Conservation (phyloP, 1,139 yeast genomes). For the Spencermartinsiella ligniputridi region DNA sequence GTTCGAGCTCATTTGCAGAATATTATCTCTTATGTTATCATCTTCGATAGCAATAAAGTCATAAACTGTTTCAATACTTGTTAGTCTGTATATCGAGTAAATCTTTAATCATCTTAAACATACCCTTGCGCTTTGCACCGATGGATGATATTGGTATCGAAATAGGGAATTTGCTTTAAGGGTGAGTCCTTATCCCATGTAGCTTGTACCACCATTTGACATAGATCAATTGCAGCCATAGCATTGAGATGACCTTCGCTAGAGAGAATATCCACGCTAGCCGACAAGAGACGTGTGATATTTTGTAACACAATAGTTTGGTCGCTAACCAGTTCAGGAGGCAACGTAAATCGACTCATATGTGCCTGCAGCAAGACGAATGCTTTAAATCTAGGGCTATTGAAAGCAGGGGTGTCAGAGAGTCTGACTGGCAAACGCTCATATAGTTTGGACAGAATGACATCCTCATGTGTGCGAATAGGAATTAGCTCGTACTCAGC, state of each 20-base stretch:
- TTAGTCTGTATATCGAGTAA: no score
- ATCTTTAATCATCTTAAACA: constrained; percentile 7
- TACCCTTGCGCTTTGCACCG: constrained; percentile 47
- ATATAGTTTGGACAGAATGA: constrained; percentile 47
- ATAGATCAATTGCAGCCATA: constrained; percentile 76
- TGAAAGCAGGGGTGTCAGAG: constrained; percentile 31
- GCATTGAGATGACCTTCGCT: constrained; percentile 80
- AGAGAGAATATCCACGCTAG: constrained; percentile 70
- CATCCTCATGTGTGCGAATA: constrained; percentile 56
- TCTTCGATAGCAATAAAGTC: constrained; percentile 82
- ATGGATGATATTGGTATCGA: constrained; percentile 50
- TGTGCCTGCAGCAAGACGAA: constrained; percentile 79
- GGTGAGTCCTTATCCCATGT: constrained; percentile 81
- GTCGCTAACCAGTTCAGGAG: constrained; percentile 59
- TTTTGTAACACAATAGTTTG: constrained; percentile 48
- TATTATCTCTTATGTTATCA: constrained; percentile 64
- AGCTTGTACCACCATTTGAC: constrained; percentile 87
- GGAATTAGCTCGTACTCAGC: constrained; percentile 64
- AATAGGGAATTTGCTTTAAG: constrained; percentile 75
- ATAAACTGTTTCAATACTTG: constrained; percentile 63
- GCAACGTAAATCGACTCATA: constrained; percentile 58
- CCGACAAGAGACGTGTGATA: constrained; percentile 52
- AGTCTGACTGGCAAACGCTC: constrained; percentile 59
- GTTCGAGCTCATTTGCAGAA: constrained; percentile 49
- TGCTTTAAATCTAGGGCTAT: constrained; percentile 62